These are phyloP conservation scores for Myxozyma neotropica DNA, from an alignment of 805 yeast genomes.

Conservation along the genomic window DNA sequence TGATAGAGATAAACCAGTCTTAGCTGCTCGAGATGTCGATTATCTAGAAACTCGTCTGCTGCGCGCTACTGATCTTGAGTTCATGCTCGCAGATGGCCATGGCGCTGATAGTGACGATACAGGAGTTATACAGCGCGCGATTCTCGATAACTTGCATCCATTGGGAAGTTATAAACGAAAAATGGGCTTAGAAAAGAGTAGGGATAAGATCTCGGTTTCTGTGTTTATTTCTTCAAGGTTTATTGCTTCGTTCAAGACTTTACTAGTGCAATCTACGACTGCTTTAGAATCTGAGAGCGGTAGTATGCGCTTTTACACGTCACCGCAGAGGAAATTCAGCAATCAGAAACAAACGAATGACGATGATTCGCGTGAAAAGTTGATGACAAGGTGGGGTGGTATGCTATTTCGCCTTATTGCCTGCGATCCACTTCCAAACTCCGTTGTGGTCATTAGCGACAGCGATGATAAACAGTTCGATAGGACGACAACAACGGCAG, in stretches of 20 bases:
- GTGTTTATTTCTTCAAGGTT: not conserved
- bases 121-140: not conserved
- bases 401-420: conserved; percentile 20
- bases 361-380: no score
- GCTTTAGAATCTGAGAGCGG: not conserved
- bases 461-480: no score
- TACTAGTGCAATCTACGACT: not conserved
- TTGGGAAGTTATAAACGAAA: not conserved
- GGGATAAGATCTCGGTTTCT: not conserved
- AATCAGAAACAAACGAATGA: not conserved
- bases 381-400: conserved; percentile 4
- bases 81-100: not conserved
- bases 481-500: no score
- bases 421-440: conserved; percentile 21
- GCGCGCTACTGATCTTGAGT: not conserved
- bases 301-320: not conserved
- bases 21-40: conserved; percentile 7
- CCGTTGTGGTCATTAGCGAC: no score
- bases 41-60: not conserved
- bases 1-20: conserved; percentile 9
- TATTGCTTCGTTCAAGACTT: not conserved
- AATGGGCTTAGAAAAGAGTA: no score
- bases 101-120: not conserved
- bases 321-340: not conserved
- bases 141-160: conserved; percentile 3